Evolutionary conservation across 2,329 filamentous ascomycete species (phyloP).

Genomic region (Cryphonectria nitschkei): DNA sequence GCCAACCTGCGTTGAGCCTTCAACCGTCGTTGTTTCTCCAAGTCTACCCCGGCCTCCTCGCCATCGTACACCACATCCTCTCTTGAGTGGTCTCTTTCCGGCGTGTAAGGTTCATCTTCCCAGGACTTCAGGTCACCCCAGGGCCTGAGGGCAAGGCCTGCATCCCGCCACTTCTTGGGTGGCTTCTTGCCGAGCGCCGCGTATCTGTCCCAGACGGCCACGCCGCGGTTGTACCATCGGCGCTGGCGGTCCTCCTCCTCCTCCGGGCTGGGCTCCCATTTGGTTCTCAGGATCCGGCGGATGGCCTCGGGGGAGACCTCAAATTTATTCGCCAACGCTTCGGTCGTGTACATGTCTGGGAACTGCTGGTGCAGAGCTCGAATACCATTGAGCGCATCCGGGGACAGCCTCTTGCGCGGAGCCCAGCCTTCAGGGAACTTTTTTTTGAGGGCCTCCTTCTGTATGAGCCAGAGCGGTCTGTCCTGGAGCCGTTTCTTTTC

Average conservation of each 20-base stretch:
- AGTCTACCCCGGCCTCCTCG: constrained; percentile 26
- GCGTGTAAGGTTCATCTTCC: background rate
- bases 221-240: constrained; percentile 65
- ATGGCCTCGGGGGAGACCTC: constrained; percentile 86
- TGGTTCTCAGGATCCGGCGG: constrained; percentile 80
- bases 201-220: constrained; percentile 61
- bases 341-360: constrained; percentile 76
- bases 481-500: constrained; percentile 31
- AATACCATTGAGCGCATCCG: constrained; percentile 90
- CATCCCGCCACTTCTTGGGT: constrained; percentile 61
- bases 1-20: constrained; percentile 26
- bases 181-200: constrained; percentile 65
- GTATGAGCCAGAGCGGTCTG: constrained; percentile 65
- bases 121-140: constrained; percentile 14
- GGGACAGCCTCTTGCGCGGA: constrained; percentile 84
- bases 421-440: constrained; percentile 86
- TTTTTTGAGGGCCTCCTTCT: constrained; percentile 73
- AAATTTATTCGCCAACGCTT: constrained; percentile 76
- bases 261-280: constrained; percentile 66
- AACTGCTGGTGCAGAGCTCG: constrained; percentile 78
- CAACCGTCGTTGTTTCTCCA: constrained; percentile 21
- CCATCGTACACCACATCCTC: constrained; percentile 37
- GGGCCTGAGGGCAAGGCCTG: constrained; percentile 53
- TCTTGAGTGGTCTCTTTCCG: constrained; percentile 32
- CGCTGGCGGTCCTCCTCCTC: constrained; percentile 61